phyloP scores from a whole-genome alignment of 192 early-diverging fungal species.

The Backusella westeae region DNA sequence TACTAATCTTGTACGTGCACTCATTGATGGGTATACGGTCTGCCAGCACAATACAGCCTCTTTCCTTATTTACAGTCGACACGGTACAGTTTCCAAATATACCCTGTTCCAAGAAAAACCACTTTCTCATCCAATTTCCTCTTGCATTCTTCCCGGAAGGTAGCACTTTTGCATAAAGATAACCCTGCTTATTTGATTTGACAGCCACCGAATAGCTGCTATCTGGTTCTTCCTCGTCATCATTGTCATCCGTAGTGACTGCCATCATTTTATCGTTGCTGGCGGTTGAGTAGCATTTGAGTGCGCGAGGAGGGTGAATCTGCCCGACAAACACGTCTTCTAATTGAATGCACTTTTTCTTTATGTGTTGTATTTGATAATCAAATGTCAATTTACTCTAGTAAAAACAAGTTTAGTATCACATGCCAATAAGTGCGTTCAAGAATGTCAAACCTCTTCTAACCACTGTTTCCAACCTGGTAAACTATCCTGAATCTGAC shows the following conservation, averaged over 20 bases:
- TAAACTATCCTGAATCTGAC: conserved; percentile 32
- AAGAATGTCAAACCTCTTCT: conserved; percentile 22
- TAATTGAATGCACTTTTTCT: conserved; percentile 22
- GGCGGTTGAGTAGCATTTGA: conserved; percentile 19
- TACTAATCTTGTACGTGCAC: conserved; percentile 51
- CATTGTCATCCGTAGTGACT: not conserved
- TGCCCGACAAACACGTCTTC: conserved; percentile 28
- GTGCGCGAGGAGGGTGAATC: conserved; percentile 17
- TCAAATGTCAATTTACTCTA: conserved; percentile 35
- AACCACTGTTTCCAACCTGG: conserved; percentile 39
- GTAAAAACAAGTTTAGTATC: not conserved
- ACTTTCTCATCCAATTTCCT: conserved; percentile 52
- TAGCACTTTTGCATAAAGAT: conserved; percentile 47
- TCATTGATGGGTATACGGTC: conserved; percentile 54
- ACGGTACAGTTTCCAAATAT: conserved; percentile 49
- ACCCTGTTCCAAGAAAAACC: conserved; percentile 63
- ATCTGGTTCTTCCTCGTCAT: not conserved
- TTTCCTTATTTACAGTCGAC: conserved; percentile 37
- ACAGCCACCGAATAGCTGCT: not conserved
- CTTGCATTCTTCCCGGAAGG: conserved; percentile 43
- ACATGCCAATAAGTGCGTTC: not conserved
- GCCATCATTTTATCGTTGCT: conserved; percentile 20
- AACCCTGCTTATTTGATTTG: conserved; percentile 59
- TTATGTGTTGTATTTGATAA: conserved; percentile 27
- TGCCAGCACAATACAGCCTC: conserved; percentile 32